These are phyloP conservation scores for Scheffersomyces amazonensis DNA, from an alignment of 805 yeast genomes.

Conservation along the genomic window DNA sequence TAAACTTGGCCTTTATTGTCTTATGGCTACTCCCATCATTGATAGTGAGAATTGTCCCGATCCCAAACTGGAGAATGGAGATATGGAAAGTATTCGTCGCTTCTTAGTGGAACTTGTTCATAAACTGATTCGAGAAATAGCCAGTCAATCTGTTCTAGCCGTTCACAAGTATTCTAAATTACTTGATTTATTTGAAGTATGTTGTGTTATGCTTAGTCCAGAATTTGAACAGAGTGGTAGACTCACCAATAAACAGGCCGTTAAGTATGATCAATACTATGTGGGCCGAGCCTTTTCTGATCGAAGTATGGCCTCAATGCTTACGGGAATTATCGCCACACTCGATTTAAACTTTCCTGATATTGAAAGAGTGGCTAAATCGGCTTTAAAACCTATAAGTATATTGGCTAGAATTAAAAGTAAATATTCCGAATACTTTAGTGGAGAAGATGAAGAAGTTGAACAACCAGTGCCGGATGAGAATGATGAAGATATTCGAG, in stretches of 20 bases:
- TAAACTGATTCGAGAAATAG: conserved; percentile 57
- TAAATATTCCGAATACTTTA: conserved; percentile 56
- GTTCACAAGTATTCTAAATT: conserved; percentile 53
- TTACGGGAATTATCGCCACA: conserved; percentile 59
- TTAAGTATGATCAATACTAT: conserved; percentile 59
- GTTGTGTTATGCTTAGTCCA: conserved; percentile 41
- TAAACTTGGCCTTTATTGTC: conserved; percentile 55
- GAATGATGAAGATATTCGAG: conserved; percentile 57
- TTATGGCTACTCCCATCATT: conserved; percentile 57
- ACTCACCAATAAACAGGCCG: conserved; percentile 44
- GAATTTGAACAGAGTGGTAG: conserved; percentile 39
- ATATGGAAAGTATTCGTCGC: conserved; percentile 68
- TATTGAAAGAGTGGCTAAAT: conserved; percentile 55
- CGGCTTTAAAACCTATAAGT: conserved; percentile 58
- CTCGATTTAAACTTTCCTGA: conserved; percentile 75
- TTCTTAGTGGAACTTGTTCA: conserved; percentile 68
- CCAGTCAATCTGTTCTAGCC: conserved; percentile 21
- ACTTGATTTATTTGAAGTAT: conserved; percentile 50
- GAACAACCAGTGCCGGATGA: conserved; percentile 29
- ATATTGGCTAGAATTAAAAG: conserved; percentile 54
- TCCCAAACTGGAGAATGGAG: conserved; percentile 58
- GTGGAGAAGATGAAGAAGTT: conserved; percentile 52
- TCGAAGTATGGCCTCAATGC: conserved; percentile 53
- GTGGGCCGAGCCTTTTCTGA: conserved; percentile 69
- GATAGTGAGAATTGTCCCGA: conserved; percentile 45